Evolutionary conservation across 768 basidiomycete genomes (phyloP), one percentile per base, ranked within the genome.

Genomic region (Lactarius pseudohatsudake): DNA sequence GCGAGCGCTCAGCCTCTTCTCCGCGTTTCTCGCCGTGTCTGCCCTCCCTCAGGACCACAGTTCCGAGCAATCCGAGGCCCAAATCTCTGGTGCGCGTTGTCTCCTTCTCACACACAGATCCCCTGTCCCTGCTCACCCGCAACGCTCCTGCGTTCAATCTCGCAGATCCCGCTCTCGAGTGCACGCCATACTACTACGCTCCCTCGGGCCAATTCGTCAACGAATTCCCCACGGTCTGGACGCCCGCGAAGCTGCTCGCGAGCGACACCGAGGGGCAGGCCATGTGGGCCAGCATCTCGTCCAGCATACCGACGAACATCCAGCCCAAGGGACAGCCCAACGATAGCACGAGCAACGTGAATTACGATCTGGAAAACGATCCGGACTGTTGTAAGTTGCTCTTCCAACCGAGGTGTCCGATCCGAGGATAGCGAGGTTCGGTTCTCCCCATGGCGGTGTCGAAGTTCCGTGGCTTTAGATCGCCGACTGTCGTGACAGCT

Each of bases 221-320:
- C 20, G 61, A 57, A 11, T 69, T 70, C 36, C 70, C 70, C 1
- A 28, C 57, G 7, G 15, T 59, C 26, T 70, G 67, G 68, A 32
- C 36, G 16, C 61, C 64, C 10, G 70, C 70, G 26, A 65, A 26
- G 30, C 10, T 70, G 26, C 68, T 65, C 54, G 6, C 70, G 13
- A 64, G 15, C 8, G 70, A 70, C 30, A 18, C 61, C 5, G 57
- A n/a, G 0, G 70, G 59, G 22, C 75, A 74, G 54, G 72, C 74
- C 8, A 79, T 79, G 65, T 87, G 81, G 78, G 70, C 75, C 6
- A 75, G 76, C 41, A 84, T 87, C 30, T 71, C 75, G 30, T 60
- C 71, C 1, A 76, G 68, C 41, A 76, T 87, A 57, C 86, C 86
- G 53, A 65, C 60, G 28, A 80, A 84, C 60, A 83, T 84, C 3